phyloP scores from a whole-genome alignment of 2,329 filamentous ascomycete genomes.

The Spiromastix sp. region DNA sequence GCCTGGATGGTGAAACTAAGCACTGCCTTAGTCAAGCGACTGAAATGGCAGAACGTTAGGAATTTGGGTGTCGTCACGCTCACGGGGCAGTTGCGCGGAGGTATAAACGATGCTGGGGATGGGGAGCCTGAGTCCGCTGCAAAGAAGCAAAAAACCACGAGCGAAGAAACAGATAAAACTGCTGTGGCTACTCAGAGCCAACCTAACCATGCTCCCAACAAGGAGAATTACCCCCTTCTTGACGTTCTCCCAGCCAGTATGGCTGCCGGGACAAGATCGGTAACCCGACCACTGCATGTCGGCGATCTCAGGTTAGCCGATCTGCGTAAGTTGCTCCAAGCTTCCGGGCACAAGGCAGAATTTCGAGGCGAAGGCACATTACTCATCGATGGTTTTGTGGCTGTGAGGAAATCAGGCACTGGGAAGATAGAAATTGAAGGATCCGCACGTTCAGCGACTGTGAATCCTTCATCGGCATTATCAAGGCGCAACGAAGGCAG shows the following conservation, averaged over 20 bases:
- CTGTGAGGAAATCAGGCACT: conserved; percentile 78
- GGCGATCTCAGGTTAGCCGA: conserved; percentile 86
- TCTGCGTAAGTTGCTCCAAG: conserved; percentile 71
- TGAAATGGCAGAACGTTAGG: conserved; percentile 91
- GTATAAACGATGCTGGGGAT: conserved; percentile 25
- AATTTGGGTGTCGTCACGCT: conserved; percentile 88
- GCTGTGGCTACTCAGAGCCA: conserved; percentile 13
- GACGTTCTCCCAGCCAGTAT: conserved; percentile 51
- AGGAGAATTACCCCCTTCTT: conserved; percentile 39
- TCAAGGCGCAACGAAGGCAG: conserved; percentile 51
- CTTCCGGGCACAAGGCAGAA: conserved; percentile 74
- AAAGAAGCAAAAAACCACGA: conserved; percentile 43
- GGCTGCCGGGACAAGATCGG: conserved; percentile 62
- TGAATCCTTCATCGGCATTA: conserved; percentile 30
- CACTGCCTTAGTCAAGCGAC: conserved; percentile 68
- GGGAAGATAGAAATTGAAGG: conserved; percentile 83
- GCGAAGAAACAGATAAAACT: conserved; percentile 32
- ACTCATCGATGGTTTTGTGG: conserved; percentile 77
- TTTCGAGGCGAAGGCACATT: conserved; percentile 89
- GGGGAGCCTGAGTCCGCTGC: conserved; percentile 31
- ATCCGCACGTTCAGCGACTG: conserved; percentile 45
- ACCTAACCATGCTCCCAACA: conserved; percentile 19
- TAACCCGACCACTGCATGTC: conserved; percentile 83
- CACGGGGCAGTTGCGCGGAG: conserved; percentile 58
- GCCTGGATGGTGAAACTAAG: conserved; percentile 92